A percentile compares a stretch with the other conserved stretches of the same genome.
Evolutionary conservation across 352 stramenopile species (phyloP).

Genomic region (Phytophthora ohioensis): DNA sequence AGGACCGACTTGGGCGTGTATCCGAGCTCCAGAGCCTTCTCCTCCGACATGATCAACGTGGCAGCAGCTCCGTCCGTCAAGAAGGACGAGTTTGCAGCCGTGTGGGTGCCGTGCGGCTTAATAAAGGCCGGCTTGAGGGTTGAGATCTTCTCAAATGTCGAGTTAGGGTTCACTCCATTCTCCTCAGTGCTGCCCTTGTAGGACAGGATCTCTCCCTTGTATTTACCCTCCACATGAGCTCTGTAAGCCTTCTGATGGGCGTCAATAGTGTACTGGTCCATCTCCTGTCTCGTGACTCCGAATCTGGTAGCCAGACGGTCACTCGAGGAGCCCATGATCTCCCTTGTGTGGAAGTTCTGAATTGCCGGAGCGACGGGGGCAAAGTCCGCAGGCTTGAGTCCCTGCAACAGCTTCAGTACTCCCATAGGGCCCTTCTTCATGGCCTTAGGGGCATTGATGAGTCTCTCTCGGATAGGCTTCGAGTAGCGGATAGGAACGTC

Average conservation of each 20-base stretch:
- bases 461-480: constrained; percentile 82
- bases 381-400: constrained; percentile 93
- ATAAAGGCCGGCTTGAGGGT: constrained; percentile 98
- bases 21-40: constrained; percentile 95
- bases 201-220: constrained; percentile 93
- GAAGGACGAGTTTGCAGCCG: constrained; percentile 97
- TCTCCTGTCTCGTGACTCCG: constrained; percentile 95
- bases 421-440: constrained; percentile 95
- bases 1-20: constrained; percentile 96
- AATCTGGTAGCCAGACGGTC: constrained; percentile 96
- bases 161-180: constrained; percentile 98
- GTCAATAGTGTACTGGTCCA: constrained; percentile 97
- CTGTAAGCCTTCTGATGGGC: constrained; percentile 95
- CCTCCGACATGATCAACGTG: constrained; percentile 97
- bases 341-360: constrained; percentile 98
- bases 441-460: constrained; percentile 92
- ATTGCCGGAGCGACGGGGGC: constrained; percentile 97
- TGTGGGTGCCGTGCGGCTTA: constrained; percentile 98
- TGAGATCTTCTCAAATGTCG: constrained; percentile 94
- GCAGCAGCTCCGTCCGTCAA: constrained; percentile 97
- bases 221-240: constrained; percentile 95
- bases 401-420: constrained; percentile 93
- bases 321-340: constrained; percentile 98
- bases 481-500: constrained; percentile 98
- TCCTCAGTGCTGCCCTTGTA: constrained; percentile 96